Percentiles rank a stretch among this genome's conserved stretches.
These are phyloP conservation scores for Lepidium sativum DNA, from an alignment of 345 rosid species.

Conservation along the genomic window DNA sequence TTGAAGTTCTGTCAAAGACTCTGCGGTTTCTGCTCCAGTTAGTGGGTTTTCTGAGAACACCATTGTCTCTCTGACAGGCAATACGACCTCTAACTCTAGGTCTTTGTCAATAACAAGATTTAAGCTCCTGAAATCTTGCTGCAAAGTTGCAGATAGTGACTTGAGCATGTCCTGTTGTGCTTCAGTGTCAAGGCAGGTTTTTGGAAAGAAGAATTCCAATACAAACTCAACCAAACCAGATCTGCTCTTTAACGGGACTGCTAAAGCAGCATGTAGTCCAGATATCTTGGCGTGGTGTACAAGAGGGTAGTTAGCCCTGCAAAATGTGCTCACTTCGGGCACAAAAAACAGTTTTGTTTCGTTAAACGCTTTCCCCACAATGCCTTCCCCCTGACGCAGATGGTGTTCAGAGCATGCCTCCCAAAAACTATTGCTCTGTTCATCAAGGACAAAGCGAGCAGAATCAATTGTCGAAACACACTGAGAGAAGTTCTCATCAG, in stretches of 20 bases:
- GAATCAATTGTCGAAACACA: conserved; percentile 60
- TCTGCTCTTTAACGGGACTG: conserved; percentile 55
- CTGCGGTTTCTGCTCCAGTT: conserved; percentile 19
- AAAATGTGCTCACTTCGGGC: conserved; percentile 51
- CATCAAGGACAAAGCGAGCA: conserved; percentile 52
- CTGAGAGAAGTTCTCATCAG: conserved; percentile 46
- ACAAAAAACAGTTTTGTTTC: conserved; percentile 54
- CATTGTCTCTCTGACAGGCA: conserved; percentile 30
- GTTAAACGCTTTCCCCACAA: conserved; percentile 71
- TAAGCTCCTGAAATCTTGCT: conserved; percentile 45
- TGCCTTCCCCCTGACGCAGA: conserved; percentile 63
- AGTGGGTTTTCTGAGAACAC: conserved; percentile 24
- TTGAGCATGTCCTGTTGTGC: conserved; percentile 43
- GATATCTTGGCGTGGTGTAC: conserved; percentile 83
- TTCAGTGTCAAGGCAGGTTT: conserved; percentile 41
- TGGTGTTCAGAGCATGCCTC: conserved; percentile 83
- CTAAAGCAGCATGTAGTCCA: conserved; percentile 60
- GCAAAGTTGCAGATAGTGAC: conserved; percentile 38
- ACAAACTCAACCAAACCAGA: conserved; percentile 54
- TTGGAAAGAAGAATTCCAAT: conserved; percentile 77
- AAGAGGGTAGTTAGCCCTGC: conserved; percentile 67
- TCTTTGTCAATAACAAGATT: conserved; percentile 47
- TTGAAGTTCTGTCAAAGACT: conserved; percentile 32
- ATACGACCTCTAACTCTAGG: conserved; percentile 37
- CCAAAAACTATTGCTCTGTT: conserved; percentile 38